Percentiles rank a stretch among this genome's conserved stretches.
These are phyloP conservation scores for Podospora pseudocomata DNA, from an alignment of 495 filamentous ascomycete genomes.

Conservation along the genomic window DNA sequence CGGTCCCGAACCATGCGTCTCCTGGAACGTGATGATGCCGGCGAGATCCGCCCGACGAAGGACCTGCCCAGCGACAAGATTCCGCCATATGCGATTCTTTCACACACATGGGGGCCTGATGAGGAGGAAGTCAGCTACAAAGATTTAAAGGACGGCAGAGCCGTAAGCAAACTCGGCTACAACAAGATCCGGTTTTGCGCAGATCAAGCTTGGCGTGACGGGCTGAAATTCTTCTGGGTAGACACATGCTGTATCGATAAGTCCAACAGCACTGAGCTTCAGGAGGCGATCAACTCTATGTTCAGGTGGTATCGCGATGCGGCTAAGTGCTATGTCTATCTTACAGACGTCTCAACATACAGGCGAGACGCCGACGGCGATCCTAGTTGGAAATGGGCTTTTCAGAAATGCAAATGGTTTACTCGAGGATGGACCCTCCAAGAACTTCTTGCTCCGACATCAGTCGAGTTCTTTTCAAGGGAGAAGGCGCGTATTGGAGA, in stretches of 20 bases:
- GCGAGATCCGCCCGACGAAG: not conserved
- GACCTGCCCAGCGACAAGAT: not conserved
- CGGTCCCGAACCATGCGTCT: not conserved
- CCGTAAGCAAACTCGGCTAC: not conserved
- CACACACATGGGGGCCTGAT: conserved; percentile 29
- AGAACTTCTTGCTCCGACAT: not conserved
- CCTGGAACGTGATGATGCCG: not conserved
- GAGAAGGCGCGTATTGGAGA: not conserved
- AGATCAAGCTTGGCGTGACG: conserved; percentile 22
- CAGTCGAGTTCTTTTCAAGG: conserved; percentile 2
- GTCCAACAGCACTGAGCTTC: conserved; percentile 35
- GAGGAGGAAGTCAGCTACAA: conserved; percentile 31
- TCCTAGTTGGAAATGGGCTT: conserved; percentile 2
- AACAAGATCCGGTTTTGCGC: conserved; percentile 31
- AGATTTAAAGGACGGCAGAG: not conserved
- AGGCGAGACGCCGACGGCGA: conserved; percentile 7
- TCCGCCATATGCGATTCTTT: conserved; percentile 38
- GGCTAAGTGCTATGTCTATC: conserved; percentile 31
- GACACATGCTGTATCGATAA: conserved; percentile 45
- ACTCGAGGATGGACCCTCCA: not conserved
- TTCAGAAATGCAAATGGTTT: conserved; percentile 4
- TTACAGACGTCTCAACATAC: not conserved
- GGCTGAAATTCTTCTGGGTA: conserved; percentile 34
- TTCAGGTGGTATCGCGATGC: conserved; percentile 36
- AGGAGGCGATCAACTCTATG: conserved; percentile 46